Conservation (phyloP, 2,329 filamentous ascomycete species). For the Aspergillus sp. region DNA sequence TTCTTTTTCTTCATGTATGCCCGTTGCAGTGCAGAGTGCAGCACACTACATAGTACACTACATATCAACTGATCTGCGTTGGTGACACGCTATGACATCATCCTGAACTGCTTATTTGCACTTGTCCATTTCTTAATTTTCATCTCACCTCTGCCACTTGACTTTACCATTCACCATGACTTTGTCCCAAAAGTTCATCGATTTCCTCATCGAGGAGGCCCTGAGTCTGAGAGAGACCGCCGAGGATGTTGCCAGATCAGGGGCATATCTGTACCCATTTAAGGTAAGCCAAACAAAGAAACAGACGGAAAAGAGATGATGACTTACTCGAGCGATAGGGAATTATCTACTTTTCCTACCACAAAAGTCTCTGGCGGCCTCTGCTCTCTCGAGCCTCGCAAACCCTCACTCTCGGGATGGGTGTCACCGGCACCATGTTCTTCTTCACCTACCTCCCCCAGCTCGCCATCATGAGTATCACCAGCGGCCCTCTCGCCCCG, state of each 20-base stretch:
- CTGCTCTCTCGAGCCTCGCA: conserved; percentile 53
- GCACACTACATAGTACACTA: too few relatives aligned
- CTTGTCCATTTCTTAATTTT: too few relatives aligned
- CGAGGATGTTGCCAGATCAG: conserved; percentile 66
- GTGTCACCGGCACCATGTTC: conserved; percentile 78
- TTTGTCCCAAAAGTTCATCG: too few relatives aligned
- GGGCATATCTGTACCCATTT: conserved; percentile 81
- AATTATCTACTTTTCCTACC: conserved; percentile 55
- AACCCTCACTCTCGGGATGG: conserved; percentile 65
- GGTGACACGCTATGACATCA: too few relatives aligned
- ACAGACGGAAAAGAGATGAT: neutral
- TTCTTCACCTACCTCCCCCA: conserved; percentile 82
- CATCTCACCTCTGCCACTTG: too few relatives aligned
- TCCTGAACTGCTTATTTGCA: too few relatives aligned
- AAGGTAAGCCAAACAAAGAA: conserved; percentile 43
- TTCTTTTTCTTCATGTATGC: too few relatives aligned
- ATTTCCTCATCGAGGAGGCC: conserved; percentile 62
- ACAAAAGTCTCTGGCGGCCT: conserved; percentile 57
- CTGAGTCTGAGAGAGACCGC: conserved; percentile 61
- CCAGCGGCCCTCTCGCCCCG: conserved; percentile 70
- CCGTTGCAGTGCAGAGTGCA: too few relatives aligned
- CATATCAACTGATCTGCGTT: too few relatives aligned
- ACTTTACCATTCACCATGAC: too few relatives aligned
- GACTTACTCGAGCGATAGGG: conserved; percentile 39
- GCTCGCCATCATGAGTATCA: conserved; percentile 73